Conservation (phyloP, 805 yeast species). For the Hanseniaspora taiwanica region DNA sequence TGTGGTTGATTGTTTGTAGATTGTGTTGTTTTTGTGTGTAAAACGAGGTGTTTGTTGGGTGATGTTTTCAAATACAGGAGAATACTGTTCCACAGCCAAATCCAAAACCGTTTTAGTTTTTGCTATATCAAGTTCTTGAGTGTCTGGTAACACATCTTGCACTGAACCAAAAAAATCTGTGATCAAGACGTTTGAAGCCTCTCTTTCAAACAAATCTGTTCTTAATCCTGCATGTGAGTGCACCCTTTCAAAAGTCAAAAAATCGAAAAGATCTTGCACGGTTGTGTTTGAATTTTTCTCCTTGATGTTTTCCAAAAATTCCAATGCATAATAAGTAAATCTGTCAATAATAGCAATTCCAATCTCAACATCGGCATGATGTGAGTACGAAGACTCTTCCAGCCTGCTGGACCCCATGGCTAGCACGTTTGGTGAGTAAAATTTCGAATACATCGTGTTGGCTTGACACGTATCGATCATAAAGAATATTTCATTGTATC, state of each 20-base stretch:
- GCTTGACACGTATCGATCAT: conserved; percentile 99
- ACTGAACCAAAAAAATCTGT: conserved; percentile 94
- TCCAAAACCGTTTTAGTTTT: conserved; percentile 9
- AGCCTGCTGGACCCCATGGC: conserved; percentile 85
- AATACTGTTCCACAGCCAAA: conserved; percentile 9
- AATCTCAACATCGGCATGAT: conserved; percentile 86
- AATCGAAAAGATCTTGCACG: conserved; percentile 70
- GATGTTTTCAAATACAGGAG: too few species aligned
- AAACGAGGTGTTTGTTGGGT: too few species aligned
- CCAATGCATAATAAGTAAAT: conserved; percentile 84
- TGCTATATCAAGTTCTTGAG: conserved; percentile 26
- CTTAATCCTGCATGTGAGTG: conserved; percentile 92
- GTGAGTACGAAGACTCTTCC: conserved; percentile 88
- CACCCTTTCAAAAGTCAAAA: conserved; percentile 70
- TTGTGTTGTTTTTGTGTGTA: too few species aligned
- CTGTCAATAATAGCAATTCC: conserved; percentile 98
- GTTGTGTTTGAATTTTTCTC: conserved; percentile 64
- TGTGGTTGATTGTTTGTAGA: too few species aligned
- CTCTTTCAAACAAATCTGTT: conserved; percentile 60
- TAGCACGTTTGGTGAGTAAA: conserved; percentile 82
- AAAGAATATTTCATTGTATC: conserved; percentile 90
- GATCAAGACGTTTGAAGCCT: conserved; percentile 35
- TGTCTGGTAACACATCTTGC: conserved; percentile 61
- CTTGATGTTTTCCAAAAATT: conserved; percentile 62
- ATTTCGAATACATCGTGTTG: conserved; percentile 87